A percentile compares a stretch with the other conserved stretches of the same genome.
phyloP scores from a whole-genome alignment of 306 rosid species.

The Prunus dulcis region DNA sequence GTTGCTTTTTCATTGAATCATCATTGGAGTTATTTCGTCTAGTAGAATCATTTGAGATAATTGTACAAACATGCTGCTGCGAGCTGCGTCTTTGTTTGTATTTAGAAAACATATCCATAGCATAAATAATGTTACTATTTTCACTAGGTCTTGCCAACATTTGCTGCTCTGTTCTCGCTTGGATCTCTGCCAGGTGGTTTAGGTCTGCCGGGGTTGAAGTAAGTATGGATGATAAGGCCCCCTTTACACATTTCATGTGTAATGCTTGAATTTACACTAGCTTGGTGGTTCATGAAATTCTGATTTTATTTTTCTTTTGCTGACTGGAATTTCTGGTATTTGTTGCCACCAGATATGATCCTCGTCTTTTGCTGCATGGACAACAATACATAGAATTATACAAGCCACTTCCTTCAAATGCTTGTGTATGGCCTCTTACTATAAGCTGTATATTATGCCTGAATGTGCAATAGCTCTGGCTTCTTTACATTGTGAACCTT shows the following conservation, averaged over 20 bases:
- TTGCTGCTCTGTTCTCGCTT: slow-evolving; percentile 55
- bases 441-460: slow-evolving; percentile 10
- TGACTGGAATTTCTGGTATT: slow-evolving; percentile 14
- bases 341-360: slow-evolving; percentile 61
- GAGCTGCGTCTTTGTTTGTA: not conserved
- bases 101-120: not conserved
- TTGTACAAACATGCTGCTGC: not conserved
- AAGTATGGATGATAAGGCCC: slow-evolving; percentile 39
- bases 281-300: slow-evolving; percentile 1
- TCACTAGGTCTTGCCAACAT: slow-evolving; percentile 79
- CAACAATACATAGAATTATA: slow-evolving; percentile 87
- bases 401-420: slow-evolving; percentile 76
- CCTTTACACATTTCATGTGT: slow-evolving; percentile 7
- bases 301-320: not conserved
- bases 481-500: not conserved
- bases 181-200: slow-evolving; percentile 24
- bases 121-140: slow-evolving; percentile 1
- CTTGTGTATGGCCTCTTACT: slow-evolving; percentile 52
- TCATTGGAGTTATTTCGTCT: not conserved
- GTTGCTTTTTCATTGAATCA: not conserved
- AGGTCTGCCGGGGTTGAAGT: slow-evolving; percentile 71
- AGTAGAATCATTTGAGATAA: not conserved
- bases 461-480: not conserved
- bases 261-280: slow-evolving; percentile 2
- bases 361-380: slow-evolving; percentile 83